Evolutionary conservation across 2,329 filamentous ascomycete genomes (phyloP), one percentile per base, ranked within the genome.

Genomic region (Mycocentrospora acerina): DNA sequence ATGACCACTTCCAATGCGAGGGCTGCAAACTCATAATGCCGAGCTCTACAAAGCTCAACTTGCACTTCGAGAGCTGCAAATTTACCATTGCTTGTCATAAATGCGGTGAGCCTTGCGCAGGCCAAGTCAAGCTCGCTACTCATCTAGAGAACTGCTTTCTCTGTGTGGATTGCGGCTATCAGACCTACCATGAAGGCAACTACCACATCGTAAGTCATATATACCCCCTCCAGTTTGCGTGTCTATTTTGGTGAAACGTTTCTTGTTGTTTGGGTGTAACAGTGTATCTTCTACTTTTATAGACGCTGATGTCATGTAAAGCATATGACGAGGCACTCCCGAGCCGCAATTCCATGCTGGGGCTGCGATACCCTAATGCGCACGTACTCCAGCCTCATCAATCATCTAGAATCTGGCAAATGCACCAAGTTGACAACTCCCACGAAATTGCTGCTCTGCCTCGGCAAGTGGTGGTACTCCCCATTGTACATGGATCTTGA

Each of bases 341-440:
- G 39, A 4, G 36, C 52, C 3, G 42, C 35, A 18, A 46, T 62
- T 5, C 37, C 43, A 0, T 65, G 62, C 33, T 63, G 57, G 59
- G 46, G 38, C 19, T 65, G 62, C 37, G 29, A 40, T 3, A 22
- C 41, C 1, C 43, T 55, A 5, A 53, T 57, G 44, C 53, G 43
- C 41, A 60, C 48, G 16, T 48, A 51, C 34, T 60, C 52, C 14
- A 48, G 46, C 33, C 57, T 64, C 4, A 55, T 64, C 37, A 51
- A 55, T 29, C 63, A 66, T 32, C 51, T 65, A 48, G 80, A 82
- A 52, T 80, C 76, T 4, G 64, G 85, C 15, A 83, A 86, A 59
- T 86, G 89, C 59, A 79, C 78, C 13, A 75, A 83, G 19, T 82
- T 83, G 1, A 81, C 83, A 0, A 81, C 89, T 64, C 82, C 53